Evolutionary conservation across 257 asterid genomes (phyloP).

Genomic region (Nicotiana paniculata): DNA sequence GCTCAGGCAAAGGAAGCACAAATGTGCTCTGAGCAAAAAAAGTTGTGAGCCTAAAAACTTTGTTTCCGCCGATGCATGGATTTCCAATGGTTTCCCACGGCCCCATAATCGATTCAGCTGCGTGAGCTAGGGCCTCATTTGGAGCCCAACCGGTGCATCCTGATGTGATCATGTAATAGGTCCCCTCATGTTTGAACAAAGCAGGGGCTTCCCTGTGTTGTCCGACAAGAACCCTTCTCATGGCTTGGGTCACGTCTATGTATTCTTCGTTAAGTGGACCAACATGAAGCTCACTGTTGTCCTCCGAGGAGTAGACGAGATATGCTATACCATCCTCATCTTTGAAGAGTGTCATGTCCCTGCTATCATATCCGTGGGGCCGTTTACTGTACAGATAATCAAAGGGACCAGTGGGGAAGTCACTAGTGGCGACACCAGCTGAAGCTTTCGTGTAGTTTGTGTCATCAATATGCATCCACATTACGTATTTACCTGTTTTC

Average conservation of each 20-base stretch:
- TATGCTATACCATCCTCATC: conserved; percentile 77
- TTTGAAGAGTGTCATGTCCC: conserved; percentile 96
- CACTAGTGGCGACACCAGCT: conserved; percentile 63
- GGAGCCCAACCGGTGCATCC: conserved; percentile 99
- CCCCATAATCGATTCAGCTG: conserved; percentile 91
- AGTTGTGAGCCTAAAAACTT: conserved; percentile 46
- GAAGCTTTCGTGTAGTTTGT: conserved; percentile 92
- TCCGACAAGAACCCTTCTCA: conserved; percentile 68
- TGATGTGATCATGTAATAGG: conserved; percentile 93
- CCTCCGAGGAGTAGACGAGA: conserved; percentile 76
- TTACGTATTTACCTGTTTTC: conserved; percentile 56
- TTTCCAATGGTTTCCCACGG: conserved; percentile 91
- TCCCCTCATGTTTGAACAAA: conserved; percentile 70
- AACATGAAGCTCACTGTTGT: conserved; percentile 82
- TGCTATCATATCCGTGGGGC: conserved; percentile 88
- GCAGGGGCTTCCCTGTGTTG: conserved; percentile 95
- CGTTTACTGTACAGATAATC: conserved; percentile 64
- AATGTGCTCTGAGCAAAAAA: conserved; percentile 82
- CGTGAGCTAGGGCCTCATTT: conserved; percentile 81
- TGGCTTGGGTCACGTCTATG: conserved; percentile 39
- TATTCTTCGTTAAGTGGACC: conserved; percentile 64
- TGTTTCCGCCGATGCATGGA: conserved; percentile 95
- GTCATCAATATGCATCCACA: conserved; percentile 99
- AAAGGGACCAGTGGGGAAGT: conserved; percentile 77
- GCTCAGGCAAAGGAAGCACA: conserved; percentile 72